Evolutionary conservation across 257 asterid genomes (phyloP), one percentile per base, ranked within the genome.

Genomic region (Solanum dulcamara): DNA sequence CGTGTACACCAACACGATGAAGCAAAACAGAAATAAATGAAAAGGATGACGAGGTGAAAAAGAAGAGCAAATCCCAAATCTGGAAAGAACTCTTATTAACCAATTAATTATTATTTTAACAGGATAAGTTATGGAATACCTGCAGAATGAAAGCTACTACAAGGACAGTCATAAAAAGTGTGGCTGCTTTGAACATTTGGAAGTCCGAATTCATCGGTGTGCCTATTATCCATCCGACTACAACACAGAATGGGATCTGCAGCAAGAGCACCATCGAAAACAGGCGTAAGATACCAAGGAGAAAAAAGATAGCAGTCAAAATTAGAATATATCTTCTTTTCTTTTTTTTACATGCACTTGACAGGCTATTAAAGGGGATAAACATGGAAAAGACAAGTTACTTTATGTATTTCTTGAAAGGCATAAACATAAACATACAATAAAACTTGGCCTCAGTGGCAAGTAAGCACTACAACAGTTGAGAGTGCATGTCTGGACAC

Each of bases 101-200:
- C 62, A 33, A 33, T 33, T 33, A 33, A 33, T 33, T 3, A 53
- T 53, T 53, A 53, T 53, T 53, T 53, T 53, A 53, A 53, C 26
- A 20, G 62, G 0, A 0, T 53, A 53, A 53, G 20, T 53, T 53
- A 53, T 20, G 26, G 62, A 0, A 20, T 53, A 53, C 62, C 93
- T 94, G 98, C 85, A 94, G 89, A 95, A 93, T 89, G 89, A 94
- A 91, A 46, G 95, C 93, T 40, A 92, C 97, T 53, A 94, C 97
- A 85, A 93, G 93, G 83, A 93, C 97, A 1, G 95, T 93, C 94
- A 94, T 93, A 68, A 94, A 84, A 22, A 94, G 95, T n/a, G 95
- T 87, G 44, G 96, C 93, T 13, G 97, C 92, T 91, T 94, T 97
- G 59, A 94, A 94, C 81, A 93, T 87, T 87, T 93, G 95, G 81